Evolutionary conservation across 345 rosid genomes (phyloP).

Genomic region (Eucalyptus viminalis): DNA sequence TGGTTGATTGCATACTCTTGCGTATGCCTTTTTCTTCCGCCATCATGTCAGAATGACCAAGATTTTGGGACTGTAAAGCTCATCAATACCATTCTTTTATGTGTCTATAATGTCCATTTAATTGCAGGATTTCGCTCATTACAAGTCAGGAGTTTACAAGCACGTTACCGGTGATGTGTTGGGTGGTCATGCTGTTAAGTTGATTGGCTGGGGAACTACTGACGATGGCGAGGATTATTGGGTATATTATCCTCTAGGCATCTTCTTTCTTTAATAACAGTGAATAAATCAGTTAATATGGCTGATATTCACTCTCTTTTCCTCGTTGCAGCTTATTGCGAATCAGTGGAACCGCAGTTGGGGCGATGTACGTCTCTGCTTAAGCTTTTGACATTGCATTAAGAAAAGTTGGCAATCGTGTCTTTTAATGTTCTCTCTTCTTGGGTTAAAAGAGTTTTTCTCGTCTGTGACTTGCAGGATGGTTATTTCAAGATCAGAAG

Average conservation of each 20-base stretch:
- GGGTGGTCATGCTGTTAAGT: conserved; percentile 97
- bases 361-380: conserved; percentile 69
- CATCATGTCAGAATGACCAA: background rate
- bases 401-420: background rate
- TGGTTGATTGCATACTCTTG: background rate
- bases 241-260: conserved; percentile 21
- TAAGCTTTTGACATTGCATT: background rate
- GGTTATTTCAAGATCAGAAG: conserved; percentile 87
- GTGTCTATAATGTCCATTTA: background rate
- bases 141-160: conserved; percentile 89
- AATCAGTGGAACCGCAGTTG: conserved; percentile 91
- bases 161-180: conserved; percentile 56
- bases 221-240: conserved; percentile 84
- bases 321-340: conserved; percentile 64
- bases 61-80: background rate
- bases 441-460: background rate
- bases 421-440: background rate
- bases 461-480: conserved; percentile 35
- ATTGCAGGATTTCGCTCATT: conserved; percentile 85
- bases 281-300: background rate
- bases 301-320: background rate
- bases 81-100: background rate
- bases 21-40: background rate
- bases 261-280: background rate
- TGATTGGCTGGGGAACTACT: conserved; percentile 94